Evolutionary conservation across 2,329 filamentous ascomycete species (phyloP), one percentile per base, ranked within the genome.

Genomic region (Chrysoporthe austroafricana): DNA sequence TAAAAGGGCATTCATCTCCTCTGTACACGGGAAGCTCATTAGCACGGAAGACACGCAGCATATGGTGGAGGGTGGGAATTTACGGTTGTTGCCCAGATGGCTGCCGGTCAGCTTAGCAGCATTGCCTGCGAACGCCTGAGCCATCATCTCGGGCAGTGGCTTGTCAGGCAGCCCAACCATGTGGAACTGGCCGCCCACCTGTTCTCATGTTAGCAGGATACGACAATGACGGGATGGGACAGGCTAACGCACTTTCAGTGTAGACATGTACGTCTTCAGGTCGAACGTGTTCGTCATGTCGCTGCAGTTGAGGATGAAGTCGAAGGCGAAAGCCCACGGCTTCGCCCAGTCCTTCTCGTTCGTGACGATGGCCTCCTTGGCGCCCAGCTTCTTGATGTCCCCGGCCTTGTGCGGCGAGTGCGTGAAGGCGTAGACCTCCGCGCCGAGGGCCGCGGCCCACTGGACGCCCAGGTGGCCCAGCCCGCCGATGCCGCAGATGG

Each of bases 381-480:
- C 89, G 7, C 90, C 90, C 68, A 92, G 82, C 70, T 86, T 85
- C 71, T 82, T 78, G 8, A 86, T 87, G 73, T 91, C 88, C 0
- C 82, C 83, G 48, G 79, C 82, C 80, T 92, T 92, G 74, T 77
- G 73, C 0, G 81, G 80, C 0, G 83, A 86, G 70, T 90, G 86
- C 7, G 88, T 89, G 71, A 91, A 86, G 9, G 86, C 89, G 32
- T 89, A 87, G 7, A 85, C 84, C 59, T 92, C 88, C 36, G 88
- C 89, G 11, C 88, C 89, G 1, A 95, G 79, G 0, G 91, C 91
- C 72, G 85, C 88, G 0, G 91, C 89, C 76, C 87, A 93, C 69
- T 92, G 81, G 16, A 95, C 76, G 0, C 86, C 92, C 71, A 94
- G 88, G 75, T 95, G 91, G 0, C 91, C 91, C 0, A 94, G 78